Percentiles rank a stretch among this genome's conserved stretches.
Evolutionary conservation across 371 early-diverging fungal genomes (phyloP).

Genomic region (Rhizopus delemar): DNA sequence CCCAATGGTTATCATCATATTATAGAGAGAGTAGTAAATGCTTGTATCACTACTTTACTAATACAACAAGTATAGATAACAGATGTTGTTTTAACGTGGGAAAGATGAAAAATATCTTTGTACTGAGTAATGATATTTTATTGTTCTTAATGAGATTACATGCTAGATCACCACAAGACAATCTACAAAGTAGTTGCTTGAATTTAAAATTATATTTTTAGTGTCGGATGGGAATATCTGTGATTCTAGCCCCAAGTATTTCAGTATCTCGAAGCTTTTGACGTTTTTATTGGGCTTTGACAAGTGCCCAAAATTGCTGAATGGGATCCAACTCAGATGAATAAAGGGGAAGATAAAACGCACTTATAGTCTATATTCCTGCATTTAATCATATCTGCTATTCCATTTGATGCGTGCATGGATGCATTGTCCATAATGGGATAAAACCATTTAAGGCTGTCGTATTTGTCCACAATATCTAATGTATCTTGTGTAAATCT

Average conservation of each 20-base stretch:
- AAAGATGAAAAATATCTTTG: too few species aligned
- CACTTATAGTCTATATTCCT: conserved; percentile 18
- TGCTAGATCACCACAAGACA: too few species aligned
- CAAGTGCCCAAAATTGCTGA: conserved; percentile 10
- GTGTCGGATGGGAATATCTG: conserved; percentile 1
- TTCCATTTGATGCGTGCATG: conserved; percentile 7
- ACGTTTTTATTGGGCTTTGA: conserved; percentile 8
- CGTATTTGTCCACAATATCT: conserved; percentile 12
- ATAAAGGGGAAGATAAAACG: conserved; percentile 12
- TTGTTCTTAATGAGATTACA: too few species aligned
- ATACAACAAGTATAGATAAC: too few species aligned
- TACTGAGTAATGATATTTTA: too few species aligned
- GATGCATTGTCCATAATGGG: conserved; percentile 13
- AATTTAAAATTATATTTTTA: too few species aligned
- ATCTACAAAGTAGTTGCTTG: too few species aligned
- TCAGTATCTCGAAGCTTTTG: conserved; percentile 7
- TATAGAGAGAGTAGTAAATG: too few species aligned
- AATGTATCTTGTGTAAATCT: conserved; percentile 14
- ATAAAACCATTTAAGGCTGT: conserved; percentile 15
- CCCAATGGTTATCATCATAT: too few species aligned
- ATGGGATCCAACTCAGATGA: conserved; percentile 16
- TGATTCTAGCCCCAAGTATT: conserved; percentile 10
- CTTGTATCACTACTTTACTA: too few species aligned
- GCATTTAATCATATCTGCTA: conserved; percentile 5
- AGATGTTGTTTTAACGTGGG: too few species aligned